Evolutionary conservation across 306 rosid genomes (phyloP), one percentile per base, ranked within the genome.

Genomic region (Gastrolobium bilobum): DNA sequence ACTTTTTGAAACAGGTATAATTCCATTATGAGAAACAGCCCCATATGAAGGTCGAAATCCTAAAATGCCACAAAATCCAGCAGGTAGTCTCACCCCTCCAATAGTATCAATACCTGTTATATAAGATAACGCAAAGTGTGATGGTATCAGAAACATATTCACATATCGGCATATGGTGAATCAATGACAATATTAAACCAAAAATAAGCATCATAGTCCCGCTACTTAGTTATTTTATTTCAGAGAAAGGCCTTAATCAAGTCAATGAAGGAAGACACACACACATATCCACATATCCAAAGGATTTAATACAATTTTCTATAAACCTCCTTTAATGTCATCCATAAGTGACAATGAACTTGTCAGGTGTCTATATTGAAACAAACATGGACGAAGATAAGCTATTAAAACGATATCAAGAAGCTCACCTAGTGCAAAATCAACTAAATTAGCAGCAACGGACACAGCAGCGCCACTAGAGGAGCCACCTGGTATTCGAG

Each of bases 21-120:
- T 68, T 83, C 97, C 99, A 80, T 10, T 30, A 57, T 88, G 94
- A 85, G 99, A 87, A 84, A 96, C 91, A 78, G 93, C 91, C 57
- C 98, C 98, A 80, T 89, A 85, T 5, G 99, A 96, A 70, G 98
- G 98, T 46, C 98, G 93, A 91, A 96, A 96, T 67, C 98, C 99
- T 44, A 96, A 57, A 78, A 96, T 63, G 56, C 93, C 98, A 87
- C 99, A 96, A 86, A 81, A 96, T 62, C 87, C 94, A 68, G 99
- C 99, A 76, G 98, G 99, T 73, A 96, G 76, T 87, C 99, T 91
- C 80, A 96, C 91, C 38, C 97, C 98, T 43, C 99, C 99, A 83
- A 81, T 86, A 82, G 98, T 91, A 88, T 96, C 99, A 66, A 93
- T 73, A 46, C 99, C 99, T 96, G 87, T 58, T 53, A 80, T 56